Percentiles rank a stretch among this genome's conserved stretches.
phyloP scores from a whole-genome alignment of 768 basidiomycete genomes.

The Boletus sp. region DNA sequence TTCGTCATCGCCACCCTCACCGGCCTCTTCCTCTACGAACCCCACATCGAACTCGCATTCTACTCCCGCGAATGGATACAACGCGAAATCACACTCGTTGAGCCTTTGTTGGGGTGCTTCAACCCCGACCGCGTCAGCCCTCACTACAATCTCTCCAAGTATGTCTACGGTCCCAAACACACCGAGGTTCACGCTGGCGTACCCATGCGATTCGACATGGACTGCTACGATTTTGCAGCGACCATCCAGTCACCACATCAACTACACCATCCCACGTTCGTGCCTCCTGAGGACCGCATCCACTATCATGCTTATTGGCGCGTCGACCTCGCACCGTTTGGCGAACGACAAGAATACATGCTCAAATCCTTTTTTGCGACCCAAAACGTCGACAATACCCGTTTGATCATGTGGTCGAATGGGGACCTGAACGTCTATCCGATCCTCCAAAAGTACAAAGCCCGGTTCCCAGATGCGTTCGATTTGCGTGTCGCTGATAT shows the following conservation, averaged over 20 bases:
- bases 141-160: slow-evolving; percentile 63
- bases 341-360: slow-evolving; percentile 82
- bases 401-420: slow-evolving; percentile 90
- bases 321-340: slow-evolving; percentile 79
- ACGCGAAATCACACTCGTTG: slow-evolving; percentile 62
- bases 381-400: slow-evolving; percentile 61
- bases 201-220: slow-evolving; percentile 71
- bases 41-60: slow-evolving; percentile 81
- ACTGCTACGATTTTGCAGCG: slow-evolving; percentile 91
- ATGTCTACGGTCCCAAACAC: slow-evolving; percentile 59
- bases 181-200: slow-evolving; percentile 81
- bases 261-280: slow-evolving; percentile 3
- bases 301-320: slow-evolving; percentile 95
- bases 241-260: slow-evolving; percentile 52
- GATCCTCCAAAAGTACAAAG: slow-evolving; percentile 58
- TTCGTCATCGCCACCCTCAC: slow-evolving; percentile 39
- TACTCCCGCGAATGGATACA: slow-evolving; percentile 76
- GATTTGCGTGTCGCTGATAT: slow-evolving; percentile 70
- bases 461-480: slow-evolving; percentile 67
- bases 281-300: slow-evolving; percentile 42
- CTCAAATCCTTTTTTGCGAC: slow-evolving; percentile 94
- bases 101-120: slow-evolving; percentile 74
- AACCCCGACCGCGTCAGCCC: slow-evolving; percentile 54
- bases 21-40: slow-evolving; percentile 65
- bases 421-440: slow-evolving; percentile 59